phyloP scores from a whole-genome alignment of 2,329 filamentous ascomycete genomes.

The Bipolaris bicolor region DNA sequence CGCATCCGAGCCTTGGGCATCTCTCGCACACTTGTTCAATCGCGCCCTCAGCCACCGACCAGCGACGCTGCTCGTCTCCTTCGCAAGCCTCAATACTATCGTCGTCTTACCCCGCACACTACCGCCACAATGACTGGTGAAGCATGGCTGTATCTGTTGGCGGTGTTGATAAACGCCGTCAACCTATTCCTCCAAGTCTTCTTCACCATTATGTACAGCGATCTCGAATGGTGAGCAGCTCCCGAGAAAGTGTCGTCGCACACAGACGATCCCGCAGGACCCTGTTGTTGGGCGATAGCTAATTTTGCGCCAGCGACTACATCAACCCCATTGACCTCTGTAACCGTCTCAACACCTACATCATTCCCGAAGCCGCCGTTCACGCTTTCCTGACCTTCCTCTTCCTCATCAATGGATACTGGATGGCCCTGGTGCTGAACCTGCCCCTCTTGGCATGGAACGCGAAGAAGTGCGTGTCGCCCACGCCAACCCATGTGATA shows the following conservation, averaged over 20 bases:
- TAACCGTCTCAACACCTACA: constrained; percentile 99
- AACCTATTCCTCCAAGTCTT: constrained; percentile 99
- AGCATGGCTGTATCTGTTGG: constrained; percentile 96
- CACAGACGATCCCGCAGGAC: neutral
- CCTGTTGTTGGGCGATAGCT: constrained; percentile 29
- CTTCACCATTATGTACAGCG: constrained; percentile 99
- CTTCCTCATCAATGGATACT: constrained; percentile 99
- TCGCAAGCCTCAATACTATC: constrained; percentile 14
- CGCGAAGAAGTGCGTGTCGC: constrained; percentile 84
- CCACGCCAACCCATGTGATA: neutral
- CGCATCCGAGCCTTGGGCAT: constrained; percentile 31
- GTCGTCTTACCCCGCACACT: constrained; percentile 34
- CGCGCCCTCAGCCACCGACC: constrained; percentile 18
- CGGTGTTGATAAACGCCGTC: constrained; percentile 99
- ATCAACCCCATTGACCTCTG: constrained; percentile 99
- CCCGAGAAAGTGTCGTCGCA: neutral
- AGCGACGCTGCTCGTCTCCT: constrained; percentile 18
- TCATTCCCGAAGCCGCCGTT: constrained; percentile 96
- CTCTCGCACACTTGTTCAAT: constrained; percentile 18
- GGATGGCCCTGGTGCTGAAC: constrained; percentile 91
- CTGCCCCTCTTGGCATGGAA: constrained; percentile 92
- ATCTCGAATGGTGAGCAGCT: constrained; percentile 93
- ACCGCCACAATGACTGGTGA: constrained; percentile 83
- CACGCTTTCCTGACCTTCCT: constrained; percentile 94
- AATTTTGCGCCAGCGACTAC: constrained; percentile 75